phyloP scores from a whole-genome alignment of 164 flowering plant genomes.

The Brasenia schreberi region DNA sequence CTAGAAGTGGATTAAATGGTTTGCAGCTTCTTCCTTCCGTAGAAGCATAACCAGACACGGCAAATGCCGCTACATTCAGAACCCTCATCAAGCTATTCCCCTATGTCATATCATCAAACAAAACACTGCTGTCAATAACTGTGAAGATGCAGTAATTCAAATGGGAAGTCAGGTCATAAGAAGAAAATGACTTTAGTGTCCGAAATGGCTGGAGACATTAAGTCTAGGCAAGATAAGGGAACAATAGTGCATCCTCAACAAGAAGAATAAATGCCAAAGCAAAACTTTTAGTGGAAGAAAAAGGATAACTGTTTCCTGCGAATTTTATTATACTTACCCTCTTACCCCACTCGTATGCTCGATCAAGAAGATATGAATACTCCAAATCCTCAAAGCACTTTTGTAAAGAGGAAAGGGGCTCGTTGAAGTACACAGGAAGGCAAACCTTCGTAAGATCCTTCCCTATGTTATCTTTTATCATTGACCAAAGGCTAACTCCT shows the following conservation, averaged over 20 bases:
- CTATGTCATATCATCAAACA: slow-evolving; percentile 7
- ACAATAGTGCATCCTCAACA: no score
- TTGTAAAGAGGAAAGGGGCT: slow-evolving; percentile 1
- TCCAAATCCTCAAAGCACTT: slow-evolving; percentile 15
- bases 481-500: slow-evolving; percentile 24
- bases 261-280: no score
- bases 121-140: background rate
- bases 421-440: slow-evolving; percentile 1
- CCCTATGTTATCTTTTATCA: slow-evolving; percentile 2
- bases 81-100: slow-evolving; percentile 39
- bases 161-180: no score
- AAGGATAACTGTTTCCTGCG: no score
- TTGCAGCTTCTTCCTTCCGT: slow-evolving; percentile 39
- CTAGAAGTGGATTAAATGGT: slow-evolving; percentile 43
- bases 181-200: no score
- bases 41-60: slow-evolving; percentile 44
- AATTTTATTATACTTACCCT: slow-evolving; percentile 7
- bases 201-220: no score
- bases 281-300: no score
- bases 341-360: slow-evolving; percentile 24
- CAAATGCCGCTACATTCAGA: slow-evolving; percentile 43
- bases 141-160: no score
- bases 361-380: slow-evolving; percentile 23
- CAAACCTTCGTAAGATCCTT: slow-evolving; percentile 1
- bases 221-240: no score